Percentiles rank a stretch among this genome's conserved stretches.
Conservation (phyloP, 768 basidiomycete genomes). For the Lenzites betulinus region DNA sequence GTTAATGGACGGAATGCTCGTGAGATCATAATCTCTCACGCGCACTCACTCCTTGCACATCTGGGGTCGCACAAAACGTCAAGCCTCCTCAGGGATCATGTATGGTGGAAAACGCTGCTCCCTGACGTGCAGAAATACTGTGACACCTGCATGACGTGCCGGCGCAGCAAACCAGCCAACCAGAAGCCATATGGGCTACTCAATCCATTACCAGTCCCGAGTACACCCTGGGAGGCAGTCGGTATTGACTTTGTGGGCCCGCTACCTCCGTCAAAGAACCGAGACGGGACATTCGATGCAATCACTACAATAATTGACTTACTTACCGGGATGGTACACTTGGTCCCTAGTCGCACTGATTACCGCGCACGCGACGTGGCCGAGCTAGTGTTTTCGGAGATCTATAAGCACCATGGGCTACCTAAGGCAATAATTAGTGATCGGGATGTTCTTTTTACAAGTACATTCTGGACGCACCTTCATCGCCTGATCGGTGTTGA, state of each 20-base stretch:
- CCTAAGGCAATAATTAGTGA: neutral
- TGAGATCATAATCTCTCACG: conserved; percentile 38
- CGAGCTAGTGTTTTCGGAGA: conserved; percentile 34
- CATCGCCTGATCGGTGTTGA: conserved; percentile 23
- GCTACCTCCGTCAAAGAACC: conserved; percentile 29
- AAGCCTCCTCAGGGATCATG: conserved; percentile 33
- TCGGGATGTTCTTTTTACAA: conserved; percentile 34
- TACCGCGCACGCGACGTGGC: conserved; percentile 38
- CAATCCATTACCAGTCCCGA: conserved; percentile 33
- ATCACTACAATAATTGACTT: conserved; percentile 28
- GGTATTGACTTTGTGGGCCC: conserved; percentile 44
- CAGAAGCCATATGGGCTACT: conserved; percentile 21
- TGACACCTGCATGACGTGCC: conserved; percentile 27
- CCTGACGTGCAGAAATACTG: conserved; percentile 31
- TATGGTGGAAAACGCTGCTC: conserved; percentile 42
- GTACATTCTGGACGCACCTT: conserved; percentile 35
- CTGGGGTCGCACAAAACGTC: conserved; percentile 38
- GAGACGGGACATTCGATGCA: conserved; percentile 27
- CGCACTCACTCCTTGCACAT: conserved; percentile 42
- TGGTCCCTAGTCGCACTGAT: conserved; percentile 32
- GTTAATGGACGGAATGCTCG: conserved; percentile 23
- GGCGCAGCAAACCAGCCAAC: conserved; percentile 20
- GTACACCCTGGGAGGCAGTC: conserved; percentile 39
- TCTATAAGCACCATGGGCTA: conserved; percentile 40
- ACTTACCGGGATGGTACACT: conserved; percentile 26